Base-by-base conservation (phyloP, 2,329 filamentous ascomycete genomes). In the Colletotrichum coccodes region DNA sequence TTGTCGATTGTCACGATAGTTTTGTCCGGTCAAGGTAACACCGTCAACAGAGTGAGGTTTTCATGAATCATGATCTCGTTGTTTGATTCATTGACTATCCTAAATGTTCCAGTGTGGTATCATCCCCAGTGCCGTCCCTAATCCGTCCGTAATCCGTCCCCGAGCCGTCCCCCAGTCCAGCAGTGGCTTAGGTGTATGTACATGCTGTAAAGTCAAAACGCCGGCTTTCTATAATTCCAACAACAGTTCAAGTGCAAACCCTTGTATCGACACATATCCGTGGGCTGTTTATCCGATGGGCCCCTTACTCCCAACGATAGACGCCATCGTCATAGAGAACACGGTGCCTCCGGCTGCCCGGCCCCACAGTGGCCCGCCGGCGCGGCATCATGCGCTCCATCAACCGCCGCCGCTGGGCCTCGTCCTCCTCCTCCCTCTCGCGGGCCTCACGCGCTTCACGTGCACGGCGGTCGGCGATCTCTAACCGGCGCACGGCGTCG, bases 371-470 rank as follows among this genome's bases (percentile, higher is more conserved):
- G 3, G 80, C 76, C 1, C 79, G 76, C 21, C 80, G 79, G 46
- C 73, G 75, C 4, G 80, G 81, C 70, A 78, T 76, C 76, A 83
- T 79, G 23, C 82, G 78, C 73, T 84, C 80, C 64, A 71, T 77
- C 2, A 84, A 76, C 40, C 82, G 79, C 54, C 77, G 76, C 14
- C 73, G 76, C 75, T 81, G 79, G 2, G 79, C 81, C 67, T 83
- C 81, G 21, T 80, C 78, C 58, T 82, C 79, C 50, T 75, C 74
- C 64, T 76, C 73, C 11, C 73, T 74, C 6, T 75, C 77, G 47
- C 77, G 76, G 61, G 77, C 74, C 64, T 80, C 76, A 46, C 77
- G 76, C 61, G 77, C 74, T 63, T 80, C 76, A 3, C 76, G 78
- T 1, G 75, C 71, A 73, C 73, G 68, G 75, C 75, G 60, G 32